Evolutionary conservation across 192 early-diverging fungal species (phyloP).

Genomic region (Dimargaris xerosporica): DNA sequence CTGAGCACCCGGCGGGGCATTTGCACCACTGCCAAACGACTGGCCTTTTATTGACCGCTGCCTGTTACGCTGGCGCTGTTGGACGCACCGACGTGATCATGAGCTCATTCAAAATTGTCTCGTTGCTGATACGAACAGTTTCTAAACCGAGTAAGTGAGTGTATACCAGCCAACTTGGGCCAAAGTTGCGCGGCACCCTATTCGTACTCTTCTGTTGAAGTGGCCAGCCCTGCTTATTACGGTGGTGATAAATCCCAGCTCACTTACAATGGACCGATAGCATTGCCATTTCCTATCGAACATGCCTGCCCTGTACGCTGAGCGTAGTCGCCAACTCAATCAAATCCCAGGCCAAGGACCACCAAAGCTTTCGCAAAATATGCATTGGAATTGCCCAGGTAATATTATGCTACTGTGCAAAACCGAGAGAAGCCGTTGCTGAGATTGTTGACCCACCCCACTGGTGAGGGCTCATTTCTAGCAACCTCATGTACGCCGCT

Average conservation of each 20-base stretch:
- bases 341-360: conserved; percentile 35
- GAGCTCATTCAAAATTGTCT: conserved; percentile 48
- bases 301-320: neutral
- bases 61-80: no score
- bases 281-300: neutral
- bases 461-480: no score
- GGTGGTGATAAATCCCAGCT: neutral
- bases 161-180: neutral
- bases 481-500: no score
- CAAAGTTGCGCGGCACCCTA: neutral
- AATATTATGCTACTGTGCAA: neutral
- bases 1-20: no score
- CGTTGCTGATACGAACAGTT: conserved; percentile 43
- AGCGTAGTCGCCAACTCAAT: conserved; percentile 30
- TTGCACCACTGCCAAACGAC: no score
- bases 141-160: conserved; percentile 43
- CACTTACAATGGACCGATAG: conserved; percentile 11
- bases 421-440: neutral
- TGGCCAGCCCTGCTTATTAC: neutral
- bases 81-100: conserved; percentile 30
- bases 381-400: conserved; percentile 67
- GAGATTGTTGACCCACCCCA: neutral
- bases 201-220: conserved; percentile 1
- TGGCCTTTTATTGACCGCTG: no score
- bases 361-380: conserved; percentile 41